phyloP scores from a whole-genome alignment of 1,284 basidiomycete species.

The Sporisorium exsertum region DNA sequence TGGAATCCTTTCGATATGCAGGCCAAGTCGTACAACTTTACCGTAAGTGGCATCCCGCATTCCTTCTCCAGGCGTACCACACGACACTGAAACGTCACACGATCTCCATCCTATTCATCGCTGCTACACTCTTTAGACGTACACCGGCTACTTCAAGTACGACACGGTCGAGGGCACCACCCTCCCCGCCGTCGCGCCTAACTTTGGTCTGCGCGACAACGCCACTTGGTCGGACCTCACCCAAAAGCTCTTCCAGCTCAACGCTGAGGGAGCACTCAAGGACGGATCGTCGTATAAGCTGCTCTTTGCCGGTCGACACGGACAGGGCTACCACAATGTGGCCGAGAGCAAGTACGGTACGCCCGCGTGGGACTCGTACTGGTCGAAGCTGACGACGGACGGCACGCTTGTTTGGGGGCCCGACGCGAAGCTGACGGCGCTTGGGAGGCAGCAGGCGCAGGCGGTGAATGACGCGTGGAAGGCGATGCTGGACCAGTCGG shows the following conservation, averaged over 20 bases:
- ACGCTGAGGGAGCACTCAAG: constrained; percentile 14
- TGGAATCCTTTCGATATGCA: constrained; percentile 32
- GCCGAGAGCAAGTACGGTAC: constrained; percentile 51
- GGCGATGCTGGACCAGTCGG: constrained; percentile 22
- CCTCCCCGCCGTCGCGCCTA: constrained; percentile 45
- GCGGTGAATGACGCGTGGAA: constrained; percentile 45
- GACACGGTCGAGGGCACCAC: constrained; percentile 28
- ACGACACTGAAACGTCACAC: not conserved
- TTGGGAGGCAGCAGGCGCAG: constrained; percentile 53
- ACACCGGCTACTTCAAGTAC: constrained; percentile 50
- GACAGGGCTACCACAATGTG: constrained; percentile 55
- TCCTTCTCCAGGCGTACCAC: not conserved
- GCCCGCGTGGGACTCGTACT: constrained; percentile 42
- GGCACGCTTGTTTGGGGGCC: constrained; percentile 51
- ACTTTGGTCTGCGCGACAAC: constrained; percentile 49
- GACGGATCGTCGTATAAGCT: constrained; percentile 51
- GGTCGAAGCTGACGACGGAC: constrained; percentile 39
- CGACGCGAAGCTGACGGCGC: constrained; percentile 40
- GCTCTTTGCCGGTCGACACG: constrained; percentile 48
- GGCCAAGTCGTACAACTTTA: constrained; percentile 42
- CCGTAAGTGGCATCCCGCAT: constrained; percentile 7
- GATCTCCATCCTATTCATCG: not conserved
- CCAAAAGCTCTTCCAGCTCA: constrained; percentile 31
- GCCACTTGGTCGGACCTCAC: constrained; percentile 39
- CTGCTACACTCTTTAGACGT: constrained; percentile 14